Evolutionary conservation across 2,329 filamentous ascomycete genomes (phyloP).

Genomic region (Thelonectria discophora): DNA sequence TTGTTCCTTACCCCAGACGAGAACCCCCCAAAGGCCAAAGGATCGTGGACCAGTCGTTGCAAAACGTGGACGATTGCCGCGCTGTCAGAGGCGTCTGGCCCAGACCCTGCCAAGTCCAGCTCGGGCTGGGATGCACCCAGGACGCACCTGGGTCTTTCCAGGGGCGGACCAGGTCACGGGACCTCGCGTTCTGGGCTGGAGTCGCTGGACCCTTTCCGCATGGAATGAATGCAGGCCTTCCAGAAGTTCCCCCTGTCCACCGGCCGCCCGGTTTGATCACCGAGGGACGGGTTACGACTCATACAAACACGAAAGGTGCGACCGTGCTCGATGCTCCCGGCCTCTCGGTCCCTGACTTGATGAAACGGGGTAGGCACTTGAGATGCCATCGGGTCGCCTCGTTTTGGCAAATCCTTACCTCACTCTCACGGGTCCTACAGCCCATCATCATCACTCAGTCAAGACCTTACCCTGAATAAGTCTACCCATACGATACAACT

Average conservation of each 20-base stretch:
- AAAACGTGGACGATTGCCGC: constrained; percentile 36
- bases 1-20: constrained; percentile 35
- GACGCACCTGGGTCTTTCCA: neutral
- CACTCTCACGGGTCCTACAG: neutral
- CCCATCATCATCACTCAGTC: neutral
- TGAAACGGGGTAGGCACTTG: neutral
- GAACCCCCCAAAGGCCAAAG: constrained; percentile 25
- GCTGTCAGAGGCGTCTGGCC: constrained; percentile 28
- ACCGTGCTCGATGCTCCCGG: neutral
- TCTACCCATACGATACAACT: too few relatives aligned
- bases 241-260: neutral
- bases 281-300: neutral
- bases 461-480: too few relatives aligned
- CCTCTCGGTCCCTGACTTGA: neutral
- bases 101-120: constrained; percentile 1
- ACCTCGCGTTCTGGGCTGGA: constrained; percentile 5
- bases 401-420: neutral
- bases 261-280: neutral
- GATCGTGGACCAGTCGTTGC: constrained; percentile 39
- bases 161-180: constrained; percentile 12
- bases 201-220: neutral
- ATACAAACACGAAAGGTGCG: neutral
- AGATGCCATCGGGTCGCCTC: neutral
- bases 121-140: neutral
- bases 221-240: neutral